Conservation (phyloP, 1,139 yeast genomes). For the Debaryomyces psychrophilus region DNA sequence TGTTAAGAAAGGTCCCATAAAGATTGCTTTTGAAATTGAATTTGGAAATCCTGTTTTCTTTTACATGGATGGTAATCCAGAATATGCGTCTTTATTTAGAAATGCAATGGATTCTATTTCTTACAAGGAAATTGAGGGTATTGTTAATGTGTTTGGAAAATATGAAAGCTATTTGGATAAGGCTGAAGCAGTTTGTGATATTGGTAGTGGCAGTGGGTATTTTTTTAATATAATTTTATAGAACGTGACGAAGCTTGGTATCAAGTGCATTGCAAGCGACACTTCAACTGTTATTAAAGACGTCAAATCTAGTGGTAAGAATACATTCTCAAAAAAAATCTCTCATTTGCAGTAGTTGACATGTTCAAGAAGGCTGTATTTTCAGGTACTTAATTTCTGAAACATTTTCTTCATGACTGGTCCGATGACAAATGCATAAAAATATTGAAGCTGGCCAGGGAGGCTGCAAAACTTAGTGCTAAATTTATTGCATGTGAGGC, state of each 20-base stretch:
- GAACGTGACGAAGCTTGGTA: background rate
- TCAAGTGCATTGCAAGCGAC: constrained; percentile 1
- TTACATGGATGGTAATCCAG: constrained; percentile 2
- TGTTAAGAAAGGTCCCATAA: constrained; percentile 1
- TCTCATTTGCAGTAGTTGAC: background rate
- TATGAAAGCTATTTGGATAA: background rate
- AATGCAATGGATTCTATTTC: constrained; percentile 3
- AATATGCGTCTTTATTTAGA: constrained; percentile 1
- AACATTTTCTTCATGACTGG: constrained; percentile 9
- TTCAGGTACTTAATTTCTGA: constrained; percentile 1
- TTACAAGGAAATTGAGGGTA: constrained; percentile 5
- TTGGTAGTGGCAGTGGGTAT: constrained; percentile 6
- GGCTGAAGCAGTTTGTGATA: background rate
- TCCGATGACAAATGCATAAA: constrained; percentile 3
- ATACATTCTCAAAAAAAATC: background rate
- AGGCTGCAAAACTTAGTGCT: constrained; percentile 1
- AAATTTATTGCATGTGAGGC: constrained; percentile 4
- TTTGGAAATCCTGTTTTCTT: constrained; percentile 2
- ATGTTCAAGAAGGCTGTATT: constrained; percentile 3
- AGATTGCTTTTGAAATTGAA: background rate
- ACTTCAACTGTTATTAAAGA: constrained; percentile 1
- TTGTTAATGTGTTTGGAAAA: background rate
- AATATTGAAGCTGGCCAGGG: constrained; percentile 1
- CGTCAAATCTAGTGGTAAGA: background rate
- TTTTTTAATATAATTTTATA: background rate